phyloP scores from a whole-genome alignment of 2,329 filamentous ascomycete genomes.

The Chlorencoelia australis region DNA sequence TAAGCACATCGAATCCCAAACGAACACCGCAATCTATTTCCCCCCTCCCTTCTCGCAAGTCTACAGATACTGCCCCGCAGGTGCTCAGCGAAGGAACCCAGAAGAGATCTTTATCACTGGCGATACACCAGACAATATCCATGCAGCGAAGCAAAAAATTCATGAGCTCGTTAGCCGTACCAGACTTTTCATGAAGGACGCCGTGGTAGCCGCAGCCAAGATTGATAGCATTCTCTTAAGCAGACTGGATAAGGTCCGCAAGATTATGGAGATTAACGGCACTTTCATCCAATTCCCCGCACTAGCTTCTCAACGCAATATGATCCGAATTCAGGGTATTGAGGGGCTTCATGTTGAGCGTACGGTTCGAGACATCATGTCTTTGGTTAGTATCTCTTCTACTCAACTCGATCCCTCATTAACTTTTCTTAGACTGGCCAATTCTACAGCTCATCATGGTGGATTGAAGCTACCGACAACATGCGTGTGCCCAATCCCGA shows the following conservation, averaged over 20 bases:
- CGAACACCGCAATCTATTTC: conserved; percentile 96
- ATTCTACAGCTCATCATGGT: conserved; percentile 97
- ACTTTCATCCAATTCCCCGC: conserved; percentile 90
- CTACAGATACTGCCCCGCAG: conserved; percentile 79
- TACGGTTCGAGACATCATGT: conserved; percentile 92
- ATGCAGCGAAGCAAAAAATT: conserved; percentile 82
- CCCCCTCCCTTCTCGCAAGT: conserved; percentile 87
- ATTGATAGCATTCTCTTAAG: conserved; percentile 89
- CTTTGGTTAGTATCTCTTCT: conserved; percentile 50
- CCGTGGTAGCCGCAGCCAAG: conserved; percentile 80
- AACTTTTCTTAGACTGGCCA: conserved; percentile 62
- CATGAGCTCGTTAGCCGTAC: conserved; percentile 74
- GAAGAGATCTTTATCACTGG: conserved; percentile 94
- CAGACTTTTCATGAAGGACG: conserved; percentile 84
- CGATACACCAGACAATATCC: conserved; percentile 72
- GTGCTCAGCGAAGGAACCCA: conserved; percentile 70
- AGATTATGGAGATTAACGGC: conserved; percentile 94
- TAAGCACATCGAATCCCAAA: conserved; percentile 91
- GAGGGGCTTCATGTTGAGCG: conserved; percentile 92
- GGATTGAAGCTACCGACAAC: conserved; percentile 70
- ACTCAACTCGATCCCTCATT: background rate
- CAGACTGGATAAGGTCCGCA: conserved; percentile 90
- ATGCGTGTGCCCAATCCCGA: conserved; percentile 47
- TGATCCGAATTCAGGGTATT: conserved; percentile 83
- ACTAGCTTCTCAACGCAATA: conserved; percentile 72